phyloP scores from a whole-genome alignment of 148 eudicot genomes.

The Vaccinium vitisidaea region DNA sequence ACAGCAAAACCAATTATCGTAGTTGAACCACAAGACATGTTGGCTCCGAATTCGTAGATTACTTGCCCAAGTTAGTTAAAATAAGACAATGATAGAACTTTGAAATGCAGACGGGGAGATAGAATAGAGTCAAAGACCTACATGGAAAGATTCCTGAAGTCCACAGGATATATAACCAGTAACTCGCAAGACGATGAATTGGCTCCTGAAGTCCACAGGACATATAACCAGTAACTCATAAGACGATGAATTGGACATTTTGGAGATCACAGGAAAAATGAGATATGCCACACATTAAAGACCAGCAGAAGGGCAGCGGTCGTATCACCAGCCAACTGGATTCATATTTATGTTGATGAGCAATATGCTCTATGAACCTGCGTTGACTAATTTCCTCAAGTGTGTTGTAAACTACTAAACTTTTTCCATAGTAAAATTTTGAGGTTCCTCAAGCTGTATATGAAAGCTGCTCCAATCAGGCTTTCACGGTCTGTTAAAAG shows the following conservation, averaged over 20 bases:
- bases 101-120: not conserved
- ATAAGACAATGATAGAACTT: not conserved
- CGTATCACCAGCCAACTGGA: not conserved
- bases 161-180: not conserved
- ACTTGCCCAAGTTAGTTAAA: not conserved
- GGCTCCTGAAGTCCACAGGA: not conserved
- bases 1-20: not conserved
- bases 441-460: not conserved
- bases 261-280: no score
- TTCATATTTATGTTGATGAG: not conserved
- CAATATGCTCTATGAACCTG: not conserved
- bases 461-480: not conserved
- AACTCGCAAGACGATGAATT: not conserved
- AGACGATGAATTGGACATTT: not conserved
- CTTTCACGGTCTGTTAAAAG: not conserved
- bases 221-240: not conserved
- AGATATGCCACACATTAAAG: not conserved
- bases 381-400: not conserved
- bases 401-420: not conserved
- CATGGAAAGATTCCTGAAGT: conserved; percentile 1
- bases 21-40: not conserved
- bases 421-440: not conserved
- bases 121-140: not conserved
- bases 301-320: not conserved
- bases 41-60: not conserved